These are phyloP conservation scores for Aspergillus intermedius DNA, from an alignment of 2,329 filamentous ascomycete genomes.

Conservation along the genomic window DNA sequence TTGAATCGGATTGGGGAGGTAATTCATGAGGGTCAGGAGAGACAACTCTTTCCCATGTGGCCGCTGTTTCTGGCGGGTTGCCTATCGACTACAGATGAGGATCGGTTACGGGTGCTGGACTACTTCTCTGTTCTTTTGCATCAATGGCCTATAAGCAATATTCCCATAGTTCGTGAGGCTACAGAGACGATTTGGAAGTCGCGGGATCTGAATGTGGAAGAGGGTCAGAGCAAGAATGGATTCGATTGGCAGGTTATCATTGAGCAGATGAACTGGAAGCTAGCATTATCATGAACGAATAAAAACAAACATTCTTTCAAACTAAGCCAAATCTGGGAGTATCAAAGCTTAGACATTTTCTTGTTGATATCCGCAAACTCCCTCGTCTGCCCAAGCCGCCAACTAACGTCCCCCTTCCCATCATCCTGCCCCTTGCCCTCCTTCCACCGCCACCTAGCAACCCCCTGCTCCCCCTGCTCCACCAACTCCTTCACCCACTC, in stretches of 20 bases:
- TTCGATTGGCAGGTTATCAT: not conserved
- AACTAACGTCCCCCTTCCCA: constrained; percentile 44
- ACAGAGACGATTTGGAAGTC: not conserved
- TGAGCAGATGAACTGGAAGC: not conserved
- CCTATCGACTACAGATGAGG: not conserved
- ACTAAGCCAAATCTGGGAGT: not conserved
- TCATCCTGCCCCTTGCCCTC: constrained; percentile 19
- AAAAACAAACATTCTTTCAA: not conserved
- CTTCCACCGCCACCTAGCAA: constrained; percentile 51
- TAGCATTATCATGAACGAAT: not conserved
- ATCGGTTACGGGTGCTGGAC: not conserved
- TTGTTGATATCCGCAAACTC: constrained; percentile 20
- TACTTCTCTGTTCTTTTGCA: not conserved
- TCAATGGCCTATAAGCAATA: not conserved
- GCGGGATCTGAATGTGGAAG: not conserved
- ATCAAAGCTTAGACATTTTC: constrained; percentile 15
- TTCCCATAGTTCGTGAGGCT: not conserved
- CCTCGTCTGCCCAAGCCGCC: constrained; percentile 38
- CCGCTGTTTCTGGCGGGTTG: not conserved
- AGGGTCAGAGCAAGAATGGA: not conserved
- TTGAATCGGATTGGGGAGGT: not conserved
- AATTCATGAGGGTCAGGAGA: not conserved
- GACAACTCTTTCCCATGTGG: not conserved
- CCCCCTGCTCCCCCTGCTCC: constrained; percentile 33
- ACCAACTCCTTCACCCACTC: constrained; percentile 48